Evolutionary conservation across 2,329 filamentous ascomycete species (phyloP).

Genomic region (Cytospora leucostoma): DNA sequence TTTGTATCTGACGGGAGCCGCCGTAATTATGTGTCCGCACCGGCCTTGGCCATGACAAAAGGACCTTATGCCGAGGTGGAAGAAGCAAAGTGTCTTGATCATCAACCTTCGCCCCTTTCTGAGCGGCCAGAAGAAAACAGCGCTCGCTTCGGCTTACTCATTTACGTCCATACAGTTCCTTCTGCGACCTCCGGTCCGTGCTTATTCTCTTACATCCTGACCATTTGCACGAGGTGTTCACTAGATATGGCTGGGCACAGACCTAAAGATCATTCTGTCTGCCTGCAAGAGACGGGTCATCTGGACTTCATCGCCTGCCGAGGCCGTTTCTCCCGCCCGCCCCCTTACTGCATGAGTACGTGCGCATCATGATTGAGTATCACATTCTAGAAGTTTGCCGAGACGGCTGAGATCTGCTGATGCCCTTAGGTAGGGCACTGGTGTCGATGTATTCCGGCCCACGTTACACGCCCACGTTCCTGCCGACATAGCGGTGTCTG

Average conservation of each 20-base stretch:
- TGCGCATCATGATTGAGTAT: background rate
- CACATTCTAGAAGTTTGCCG: slow-evolving; percentile 22
- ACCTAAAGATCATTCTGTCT: background rate
- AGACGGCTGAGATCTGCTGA: slow-evolving; percentile 14
- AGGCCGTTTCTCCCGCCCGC: background rate
- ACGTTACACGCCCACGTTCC: background rate
- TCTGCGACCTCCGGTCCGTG: background rate
- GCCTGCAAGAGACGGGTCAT: background rate
- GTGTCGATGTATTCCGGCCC: background rate
- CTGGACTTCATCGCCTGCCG: background rate
- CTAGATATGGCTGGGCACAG: background rate
- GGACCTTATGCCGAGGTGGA: background rate
- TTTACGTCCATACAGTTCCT: background rate
- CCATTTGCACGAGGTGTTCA: background rate
- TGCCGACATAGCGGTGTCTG: background rate
- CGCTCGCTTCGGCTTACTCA: background rate
- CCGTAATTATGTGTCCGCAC: slow-evolving; percentile 10
- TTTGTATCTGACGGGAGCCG: slow-evolving; percentile 12
- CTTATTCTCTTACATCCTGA: background rate
- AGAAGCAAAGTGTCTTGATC: background rate
- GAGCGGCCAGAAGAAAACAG: background rate
- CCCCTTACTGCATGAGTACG: background rate
- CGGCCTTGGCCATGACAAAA: background rate
- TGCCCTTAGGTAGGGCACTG: background rate
- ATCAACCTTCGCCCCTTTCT: background rate